Percentiles rank a stretch among this genome's conserved stretches.
Conservation (phyloP, 225 moss, liverwort and hornwort genomes). For the Sphagnum contortum region DNA sequence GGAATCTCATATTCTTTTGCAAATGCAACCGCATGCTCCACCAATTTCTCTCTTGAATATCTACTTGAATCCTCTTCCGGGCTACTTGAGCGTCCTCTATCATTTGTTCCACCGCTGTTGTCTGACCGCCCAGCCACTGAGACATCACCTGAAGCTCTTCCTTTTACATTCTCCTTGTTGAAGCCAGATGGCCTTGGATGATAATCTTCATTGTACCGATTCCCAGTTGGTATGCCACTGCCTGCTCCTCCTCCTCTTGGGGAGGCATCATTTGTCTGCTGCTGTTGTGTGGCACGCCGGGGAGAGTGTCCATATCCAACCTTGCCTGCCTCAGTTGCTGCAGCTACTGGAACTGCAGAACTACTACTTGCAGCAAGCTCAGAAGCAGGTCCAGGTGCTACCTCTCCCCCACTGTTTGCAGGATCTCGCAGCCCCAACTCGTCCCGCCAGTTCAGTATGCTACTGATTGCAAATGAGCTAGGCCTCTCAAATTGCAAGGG, state of each 20-base stretch:
- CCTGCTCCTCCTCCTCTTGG: conserved; percentile 31
- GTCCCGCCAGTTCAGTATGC: conserved; percentile 67
- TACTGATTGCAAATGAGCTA: conserved; percentile 68
- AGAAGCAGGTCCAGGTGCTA: conserved; percentile 1
- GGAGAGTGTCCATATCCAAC: conserved; percentile 15
- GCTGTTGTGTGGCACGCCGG: conserved; percentile 30
- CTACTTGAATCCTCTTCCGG: conserved; percentile 40
- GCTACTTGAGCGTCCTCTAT: conserved; percentile 30
- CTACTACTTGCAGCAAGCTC: conserved; percentile 4
- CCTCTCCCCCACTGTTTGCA: conserved; percentile 22
- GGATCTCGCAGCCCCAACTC: conserved; percentile 40
- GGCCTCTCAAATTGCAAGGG: conserved; percentile 83
- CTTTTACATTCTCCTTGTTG: conserved; percentile 20
- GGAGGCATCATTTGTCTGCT: conserved; percentile 44
- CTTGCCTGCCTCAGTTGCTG: conserved; percentile 13
- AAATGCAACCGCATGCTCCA: conserved; percentile 49
- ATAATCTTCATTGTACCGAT: neutral
- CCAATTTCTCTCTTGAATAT: conserved; percentile 41
- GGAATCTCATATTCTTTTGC: conserved; percentile 76
- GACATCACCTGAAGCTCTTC: conserved; percentile 14
- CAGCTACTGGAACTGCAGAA: conserved; percentile 7
- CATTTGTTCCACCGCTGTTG: conserved; percentile 14
- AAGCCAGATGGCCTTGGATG: conserved; percentile 16
- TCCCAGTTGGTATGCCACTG: too few species aligned
- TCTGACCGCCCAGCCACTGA: conserved; percentile 16